These are phyloP conservation scores for Hysterangium stoloniferum DNA, from an alignment of 768 basidiomycete genomes.

Conservation along the genomic window DNA sequence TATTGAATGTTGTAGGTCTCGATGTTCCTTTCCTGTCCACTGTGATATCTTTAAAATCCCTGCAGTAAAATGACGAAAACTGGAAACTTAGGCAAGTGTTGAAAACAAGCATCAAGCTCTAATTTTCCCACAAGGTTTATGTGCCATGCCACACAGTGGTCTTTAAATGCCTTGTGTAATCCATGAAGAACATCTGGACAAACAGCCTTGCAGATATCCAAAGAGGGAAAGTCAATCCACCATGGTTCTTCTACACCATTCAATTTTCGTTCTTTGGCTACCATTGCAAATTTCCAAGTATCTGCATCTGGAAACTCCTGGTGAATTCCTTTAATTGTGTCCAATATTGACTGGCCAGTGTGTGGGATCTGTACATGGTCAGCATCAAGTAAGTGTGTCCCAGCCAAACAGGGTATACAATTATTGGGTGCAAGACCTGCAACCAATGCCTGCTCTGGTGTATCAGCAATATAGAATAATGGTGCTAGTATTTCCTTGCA, in stretches of 20 bases:
- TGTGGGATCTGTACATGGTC: background rate
- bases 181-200: slow-evolving; percentile 1
- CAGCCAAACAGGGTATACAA: background rate
- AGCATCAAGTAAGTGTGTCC: background rate
- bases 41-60: slow-evolving; percentile 34
- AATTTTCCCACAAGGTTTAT: slow-evolving; percentile 14
- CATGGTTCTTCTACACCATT: slow-evolving; percentile 11
- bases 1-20: background rate
- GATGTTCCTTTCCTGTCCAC: slow-evolving; percentile 36
- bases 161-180: no score
- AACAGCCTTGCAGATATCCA: slow-evolving; percentile 11
- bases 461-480: slow-evolving; percentile 2
- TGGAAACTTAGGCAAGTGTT: slow-evolving; percentile 23
- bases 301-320: background rate
- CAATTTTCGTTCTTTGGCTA: background rate
- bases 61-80: slow-evolving; percentile 33
- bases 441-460: slow-evolving; percentile 3
- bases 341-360: background rate
- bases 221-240: slow-evolving; percentile 12
- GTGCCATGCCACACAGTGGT: slow-evolving; percentile 20
- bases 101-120: slow-evolving; percentile 33
- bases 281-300: background rate
- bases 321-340: background rate
- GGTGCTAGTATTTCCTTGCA: background rate
- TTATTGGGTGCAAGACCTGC: background rate